Evolutionary conservation across 2,329 filamentous ascomycete species (phyloP).

Genomic region (Pestalotiopsis fici): DNA sequence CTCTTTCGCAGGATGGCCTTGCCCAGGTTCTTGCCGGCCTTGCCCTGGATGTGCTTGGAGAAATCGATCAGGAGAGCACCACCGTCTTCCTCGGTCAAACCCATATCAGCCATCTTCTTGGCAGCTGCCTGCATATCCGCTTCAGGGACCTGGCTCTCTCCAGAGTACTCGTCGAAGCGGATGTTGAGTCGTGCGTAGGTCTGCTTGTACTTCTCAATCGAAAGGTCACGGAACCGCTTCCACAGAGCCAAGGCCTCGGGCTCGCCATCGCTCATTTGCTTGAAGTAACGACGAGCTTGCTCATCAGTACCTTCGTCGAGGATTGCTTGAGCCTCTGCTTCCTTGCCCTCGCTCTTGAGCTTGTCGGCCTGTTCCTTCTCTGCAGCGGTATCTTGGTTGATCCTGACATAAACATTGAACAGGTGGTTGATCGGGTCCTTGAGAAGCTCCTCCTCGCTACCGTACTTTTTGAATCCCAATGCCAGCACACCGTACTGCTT

Average conservation of each 20-base stretch:
- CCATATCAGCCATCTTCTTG: conserved; percentile 62
- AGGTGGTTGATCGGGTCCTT: conserved; percentile 72
- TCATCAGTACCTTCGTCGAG: conserved; percentile 45
- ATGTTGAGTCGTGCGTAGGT: conserved; percentile 64
- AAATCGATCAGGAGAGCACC: conserved; percentile 75
- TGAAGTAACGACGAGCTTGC: conserved; percentile 63
- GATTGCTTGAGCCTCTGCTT: conserved; percentile 42
- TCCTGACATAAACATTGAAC: conserved; percentile 72
- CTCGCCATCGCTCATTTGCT: conserved; percentile 61
- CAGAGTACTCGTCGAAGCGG: conserved; percentile 65
- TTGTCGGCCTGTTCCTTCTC: conserved; percentile 62
- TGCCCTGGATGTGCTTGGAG: conserved; percentile 64
- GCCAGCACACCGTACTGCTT: conserved; percentile 71
- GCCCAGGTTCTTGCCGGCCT: conserved; percentile 69
- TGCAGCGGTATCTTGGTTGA: conserved; percentile 61
- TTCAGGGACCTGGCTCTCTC: conserved; percentile 72
- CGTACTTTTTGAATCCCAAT: conserved; percentile 68
- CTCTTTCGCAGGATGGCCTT: conserved; percentile 72
- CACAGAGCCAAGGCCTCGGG: conserved; percentile 56
- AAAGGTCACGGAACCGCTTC: conserved; percentile 59
- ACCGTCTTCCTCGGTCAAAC: conserved; percentile 69
- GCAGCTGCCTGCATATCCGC: conserved; percentile 67
- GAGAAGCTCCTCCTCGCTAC: conserved; percentile 63
- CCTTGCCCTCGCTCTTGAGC: conserved; percentile 46
- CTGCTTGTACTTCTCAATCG: conserved; percentile 57